phyloP scores from a whole-genome alignment of 2,329 filamentous ascomycete species.

The Ceratocystis ficicola region DNA sequence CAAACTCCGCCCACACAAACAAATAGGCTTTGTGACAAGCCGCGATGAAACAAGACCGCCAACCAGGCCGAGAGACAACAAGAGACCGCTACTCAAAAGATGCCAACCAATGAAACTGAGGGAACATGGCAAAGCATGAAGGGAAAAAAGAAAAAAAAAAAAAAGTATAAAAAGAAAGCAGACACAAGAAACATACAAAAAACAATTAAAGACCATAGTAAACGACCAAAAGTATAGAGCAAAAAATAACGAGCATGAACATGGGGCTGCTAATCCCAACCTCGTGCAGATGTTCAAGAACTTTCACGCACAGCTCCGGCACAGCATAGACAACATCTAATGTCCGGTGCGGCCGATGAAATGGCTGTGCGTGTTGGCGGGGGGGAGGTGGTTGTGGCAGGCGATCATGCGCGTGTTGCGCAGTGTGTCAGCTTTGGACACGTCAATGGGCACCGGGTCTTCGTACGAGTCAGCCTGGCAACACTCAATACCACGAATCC shows the following conservation, averaged over 20 bases:
- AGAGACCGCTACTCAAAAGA: slow-evolving; percentile 3
- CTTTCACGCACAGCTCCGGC: slow-evolving; percentile 5
- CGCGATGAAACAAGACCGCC: background rate
- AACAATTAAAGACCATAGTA: background rate
- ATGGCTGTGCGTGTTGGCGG: slow-evolving; percentile 37
- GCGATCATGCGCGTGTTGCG: slow-evolving; percentile 41
- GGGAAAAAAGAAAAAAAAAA: background rate
- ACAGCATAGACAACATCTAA: background rate
- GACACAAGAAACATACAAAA: background rate
- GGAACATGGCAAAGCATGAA: background rate
- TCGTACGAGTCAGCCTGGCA: slow-evolving; percentile 62
- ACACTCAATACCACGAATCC: slow-evolving; percentile 63
- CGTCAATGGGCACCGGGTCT: slow-evolving; percentile 46
- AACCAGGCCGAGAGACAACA: background rate
- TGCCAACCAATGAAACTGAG: background rate
- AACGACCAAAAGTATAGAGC: background rate
- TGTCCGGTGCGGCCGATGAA: slow-evolving; percentile 25
- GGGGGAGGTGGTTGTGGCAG: slow-evolving; percentile 47
- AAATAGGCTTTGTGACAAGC: background rate
- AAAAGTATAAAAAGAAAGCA: background rate
- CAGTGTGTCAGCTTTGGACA: slow-evolving; percentile 42
- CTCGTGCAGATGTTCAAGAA: background rate
- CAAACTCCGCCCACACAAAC: slow-evolving; percentile 5
- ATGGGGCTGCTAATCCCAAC: background rate
- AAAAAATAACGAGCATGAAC: background rate